These are phyloP conservation scores for Fusarium nanum DNA, from an alignment of 2,329 filamentous ascomycete species.

Conservation along the genomic window DNA sequence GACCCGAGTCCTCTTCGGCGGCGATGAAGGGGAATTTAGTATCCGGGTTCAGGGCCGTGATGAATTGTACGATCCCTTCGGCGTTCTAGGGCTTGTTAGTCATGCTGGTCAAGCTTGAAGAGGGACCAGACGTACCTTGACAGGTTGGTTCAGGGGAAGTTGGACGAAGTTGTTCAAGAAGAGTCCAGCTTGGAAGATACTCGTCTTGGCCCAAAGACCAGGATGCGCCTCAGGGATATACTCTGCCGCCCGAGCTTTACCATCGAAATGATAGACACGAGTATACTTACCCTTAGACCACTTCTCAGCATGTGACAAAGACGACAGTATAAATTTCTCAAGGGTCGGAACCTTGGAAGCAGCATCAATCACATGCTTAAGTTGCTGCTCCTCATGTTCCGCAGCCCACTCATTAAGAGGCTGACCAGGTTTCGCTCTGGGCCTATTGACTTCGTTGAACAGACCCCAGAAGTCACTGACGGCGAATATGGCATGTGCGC, in stretches of 20 bases:
- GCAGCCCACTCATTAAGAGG: conserved; percentile 33
- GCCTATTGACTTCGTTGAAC: conserved; percentile 13
- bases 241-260: conserved; percentile 52
- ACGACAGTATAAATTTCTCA: conserved; percentile 55
- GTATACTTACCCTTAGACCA: conserved; percentile 56
- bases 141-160: neutral
- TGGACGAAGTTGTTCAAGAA: conserved; percentile 36
- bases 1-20: conserved; percentile 43
- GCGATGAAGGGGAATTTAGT: conserved; percentile 42
- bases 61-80: conserved; percentile 39
- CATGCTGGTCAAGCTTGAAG: rapidly evolving
- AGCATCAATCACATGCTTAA: conserved; percentile 52
- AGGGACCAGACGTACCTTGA: conserved; percentile 9
- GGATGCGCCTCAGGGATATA: conserved; percentile 42
- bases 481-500: conserved; percentile 41
- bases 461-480: conserved; percentile 48
- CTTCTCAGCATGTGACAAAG: conserved; percentile 50
- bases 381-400: conserved; percentile 52
- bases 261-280: conserved; percentile 56
- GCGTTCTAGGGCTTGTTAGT: conserved; percentile 13
- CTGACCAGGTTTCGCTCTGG: conserved; percentile 25
- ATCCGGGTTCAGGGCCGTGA: conserved; percentile 17
- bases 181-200: conserved; percentile 27
- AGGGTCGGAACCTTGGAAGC: conserved; percentile 49
- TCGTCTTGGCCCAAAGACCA: conserved; percentile 41